phyloP scores from a whole-genome alignment of 2,329 filamentous ascomycete species.

The Paraconiothyrium brasiliense region DNA sequence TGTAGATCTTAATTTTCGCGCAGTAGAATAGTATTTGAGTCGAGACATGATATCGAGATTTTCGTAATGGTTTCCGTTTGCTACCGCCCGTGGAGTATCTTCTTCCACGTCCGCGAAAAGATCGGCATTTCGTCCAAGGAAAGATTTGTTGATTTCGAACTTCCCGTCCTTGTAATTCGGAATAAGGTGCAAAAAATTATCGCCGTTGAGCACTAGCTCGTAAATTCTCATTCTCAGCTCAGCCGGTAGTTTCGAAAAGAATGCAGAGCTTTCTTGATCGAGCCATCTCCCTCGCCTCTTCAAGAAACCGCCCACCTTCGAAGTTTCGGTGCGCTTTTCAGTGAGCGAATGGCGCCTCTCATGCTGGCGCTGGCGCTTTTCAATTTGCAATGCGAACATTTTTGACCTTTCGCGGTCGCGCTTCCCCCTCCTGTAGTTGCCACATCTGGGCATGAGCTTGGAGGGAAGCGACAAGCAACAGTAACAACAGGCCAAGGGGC shows the following conservation, averaged over 20 bases:
- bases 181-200: not conserved
- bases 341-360: not conserved
- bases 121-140: not conserved
- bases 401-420: not conserved
- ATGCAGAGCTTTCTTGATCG: not conserved
- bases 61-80: too few relatives aligned
- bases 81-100: too few relatives aligned
- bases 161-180: not conserved
- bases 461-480: not conserved
- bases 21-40: not conserved
- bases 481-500: not conserved
- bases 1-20: not conserved
- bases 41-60: too few relatives aligned
- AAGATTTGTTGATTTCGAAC: not conserved
- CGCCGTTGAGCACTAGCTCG: not conserved
- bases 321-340: not conserved
- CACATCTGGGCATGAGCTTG: not conserved
- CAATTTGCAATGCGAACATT: not conserved
- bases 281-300: not conserved
- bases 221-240: slow-evolving; percentile 6
- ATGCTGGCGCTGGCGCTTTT: too few relatives aligned
- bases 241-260: not conserved
- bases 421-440: not conserved
- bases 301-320: not conserved
- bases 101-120: not conserved